Evolutionary conservation across 805 yeast genomes (phyloP), one percentile per base, ranked within the genome.

Genomic region (Zygosaccharomyces kombuchaensis): DNA sequence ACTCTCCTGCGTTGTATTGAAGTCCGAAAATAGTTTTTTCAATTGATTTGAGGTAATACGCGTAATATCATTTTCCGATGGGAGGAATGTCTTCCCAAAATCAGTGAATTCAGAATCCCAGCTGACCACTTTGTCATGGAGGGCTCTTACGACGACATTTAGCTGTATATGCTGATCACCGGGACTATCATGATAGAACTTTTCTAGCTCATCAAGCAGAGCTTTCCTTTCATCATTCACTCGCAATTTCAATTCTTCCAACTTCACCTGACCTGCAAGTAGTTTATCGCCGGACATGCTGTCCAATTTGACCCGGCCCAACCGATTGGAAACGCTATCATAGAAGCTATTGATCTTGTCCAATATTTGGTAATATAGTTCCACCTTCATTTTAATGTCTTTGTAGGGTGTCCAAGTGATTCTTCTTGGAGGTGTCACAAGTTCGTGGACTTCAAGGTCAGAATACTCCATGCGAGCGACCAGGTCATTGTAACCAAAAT

Each of bases 51-150:
- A 85, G 1, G 99, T 90, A 36, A 93, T 86, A 51, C 87, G 75
- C 4, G 95, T 82, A 54, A 93, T 86, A 73, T 93, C 99, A 57
- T 83, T 87, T 63, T 93, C 98, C 7, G 95, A 81, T 1, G 98
- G 98, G 48, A 91, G 74, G 59, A 77, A 93, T 16, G 74, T 74
- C 36, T 75, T 75, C 48, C 87, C 97, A 67, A 93, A 91, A 6
- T 79, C 84, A 30, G 79, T 75, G 57, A 93, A 89, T 46, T 84
- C 95, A 17, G 66, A 56, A 65, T 91, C 96, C 98, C 98, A 93
- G 34, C 73, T 77, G 17, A 87, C 89, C 2, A 95, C 90, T 23
- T 82, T 68, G 46, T 84, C 89, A 58, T 91, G 96, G 13, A 91
- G 71, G 29, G 76, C 76, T 55, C 91, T 71, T 22, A 89, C 66